Evolutionary conservation across 2,329 filamentous ascomycete genomes (phyloP).

Genomic region (Ascocoryne sarcoides): DNA sequence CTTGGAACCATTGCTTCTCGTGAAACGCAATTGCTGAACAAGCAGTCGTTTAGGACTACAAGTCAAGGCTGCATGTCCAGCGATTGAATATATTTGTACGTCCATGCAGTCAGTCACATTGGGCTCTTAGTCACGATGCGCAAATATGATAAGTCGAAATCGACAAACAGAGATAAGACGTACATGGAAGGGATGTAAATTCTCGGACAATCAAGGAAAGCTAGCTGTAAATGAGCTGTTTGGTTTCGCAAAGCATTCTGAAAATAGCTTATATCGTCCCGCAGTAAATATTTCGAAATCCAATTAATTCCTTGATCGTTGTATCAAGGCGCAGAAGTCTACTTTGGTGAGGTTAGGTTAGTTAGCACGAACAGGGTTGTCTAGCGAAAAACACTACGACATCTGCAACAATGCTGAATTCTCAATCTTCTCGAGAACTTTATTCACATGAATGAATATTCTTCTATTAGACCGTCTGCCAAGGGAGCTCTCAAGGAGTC

Average conservation of each 20-base stretch:
- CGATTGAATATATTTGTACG: slow-evolving; percentile 1
- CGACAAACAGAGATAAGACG: neutral
- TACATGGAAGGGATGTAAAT: too few species aligned
- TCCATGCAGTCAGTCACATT: neutral
- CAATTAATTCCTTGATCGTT: too few species aligned
- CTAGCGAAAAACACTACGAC: neutral
- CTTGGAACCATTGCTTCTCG: neutral
- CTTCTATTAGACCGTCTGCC: neutral
- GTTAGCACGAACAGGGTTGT: neutral
- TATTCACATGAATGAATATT: neutral
- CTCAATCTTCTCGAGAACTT: neutral
- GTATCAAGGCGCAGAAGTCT: too few species aligned
- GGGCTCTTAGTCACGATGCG: neutral
- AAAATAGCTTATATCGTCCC: too few species aligned
- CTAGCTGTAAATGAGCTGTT: too few species aligned
- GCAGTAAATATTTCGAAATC: too few species aligned
- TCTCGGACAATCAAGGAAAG: too few species aligned
- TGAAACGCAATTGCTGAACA: neutral
- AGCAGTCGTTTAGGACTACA: neutral
- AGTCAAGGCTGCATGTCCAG: neutral
- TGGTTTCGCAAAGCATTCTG: too few species aligned
- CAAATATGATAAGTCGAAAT: neutral
- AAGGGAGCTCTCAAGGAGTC: slow-evolving; percentile 7
- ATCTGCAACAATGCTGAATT: too few species aligned
- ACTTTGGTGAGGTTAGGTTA: neutral